Base-by-base conservation (phyloP, 768 basidiomycete species). In the Paxillus involutus region DNA sequence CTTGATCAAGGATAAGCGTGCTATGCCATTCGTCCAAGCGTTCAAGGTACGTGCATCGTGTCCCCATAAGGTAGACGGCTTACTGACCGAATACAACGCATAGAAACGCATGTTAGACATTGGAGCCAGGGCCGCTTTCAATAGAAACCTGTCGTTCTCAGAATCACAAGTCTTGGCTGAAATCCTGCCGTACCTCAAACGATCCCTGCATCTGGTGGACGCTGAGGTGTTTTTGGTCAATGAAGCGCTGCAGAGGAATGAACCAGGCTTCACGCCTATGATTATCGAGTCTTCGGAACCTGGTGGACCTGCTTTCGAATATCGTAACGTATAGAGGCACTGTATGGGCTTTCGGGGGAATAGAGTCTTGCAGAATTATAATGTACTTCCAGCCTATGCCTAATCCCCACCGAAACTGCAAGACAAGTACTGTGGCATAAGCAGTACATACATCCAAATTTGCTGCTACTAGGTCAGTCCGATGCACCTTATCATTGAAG, bases 1-100 rank as follows among this genome's bases (percentile, higher is more conserved):
- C 5, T 67, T 98, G 68, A 86, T 94, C 74, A 98, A 97, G 80
- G 94, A 98, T 75, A 98, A 98, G 77, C 83, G 86, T 41, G 81
- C 81, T 40, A 98, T 98, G 96, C 95, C 95, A 6, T 98, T 96
- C 73, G 83, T 94, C 44, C 91, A 96, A 55, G 74, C 79, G 30
- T 90, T 98, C 85, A 95, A 97, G 86, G 96, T 94, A 49, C 36
- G 77, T 60, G 8, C 24, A 40, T 1, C 12, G 17, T 8, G 2
- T 29, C 42, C 11, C n/a, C 6, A 39, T 44, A 40, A 52, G 17
- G 19, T 44, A 10, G 29, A 41, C 2, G 35, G 47, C 17, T 24
- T 9, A 39, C 39, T 65, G 51, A 53, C 12, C n/a, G 43, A 6
- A 24, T 49, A 14, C 47, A 5, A 19, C 11, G 24, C 30, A 33